Base-by-base conservation (phyloP, 2,329 filamentous ascomycete genomes). In the Drechslerella dactyloides region DNA sequence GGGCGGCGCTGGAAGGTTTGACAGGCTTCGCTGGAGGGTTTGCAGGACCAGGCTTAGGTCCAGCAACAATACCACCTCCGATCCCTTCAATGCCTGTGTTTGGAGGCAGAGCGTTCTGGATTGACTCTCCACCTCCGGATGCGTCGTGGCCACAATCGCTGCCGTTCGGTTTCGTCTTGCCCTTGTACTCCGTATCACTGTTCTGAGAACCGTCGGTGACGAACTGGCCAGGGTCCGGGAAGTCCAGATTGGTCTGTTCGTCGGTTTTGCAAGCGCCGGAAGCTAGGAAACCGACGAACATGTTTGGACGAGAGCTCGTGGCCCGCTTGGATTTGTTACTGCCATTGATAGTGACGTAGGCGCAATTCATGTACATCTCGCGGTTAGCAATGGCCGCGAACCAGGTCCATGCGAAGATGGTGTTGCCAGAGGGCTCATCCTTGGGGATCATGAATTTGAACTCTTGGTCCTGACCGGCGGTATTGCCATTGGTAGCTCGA, bases 311-410 rank as follows among this genome's bases (percentile, higher is more conserved):
- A 13, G 21, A 4, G 24, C 17, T 57, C 17, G 24, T 8, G 1
- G 27, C 21, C 21, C 46, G 17, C 17, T 52, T 15, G 11, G 33
- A 46, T 1, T 56, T 44, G 17, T 59, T 62, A 54, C 79, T 78
- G 27, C 80, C 79, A 61, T 78, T 80, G 77, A 92, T 87, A 73
- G 84, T 86, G 75, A 93, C 84, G 57, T 85, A 83, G 6, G 90
- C 90, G 77, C 90, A 94, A 81, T 91, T 91, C 88, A 91, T 91
- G 84, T 94, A 94, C 85, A 90, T 90, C 79, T 93, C 90, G 53
- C 90, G 85, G 80, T 92, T 92, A 24, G 90, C 90, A 44, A 89
- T 80, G 74, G 86, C 82, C 82, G 91, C 91, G 81, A 90, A 88
- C 88, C 88, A 90, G 24, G 86, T 87, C 90, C 90, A 77, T 10